Evolutionary conservation across 2,329 filamentous ascomycete genomes (phyloP), one percentile per base, ranked within the genome.

Genomic region (Massarina eburnea): DNA sequence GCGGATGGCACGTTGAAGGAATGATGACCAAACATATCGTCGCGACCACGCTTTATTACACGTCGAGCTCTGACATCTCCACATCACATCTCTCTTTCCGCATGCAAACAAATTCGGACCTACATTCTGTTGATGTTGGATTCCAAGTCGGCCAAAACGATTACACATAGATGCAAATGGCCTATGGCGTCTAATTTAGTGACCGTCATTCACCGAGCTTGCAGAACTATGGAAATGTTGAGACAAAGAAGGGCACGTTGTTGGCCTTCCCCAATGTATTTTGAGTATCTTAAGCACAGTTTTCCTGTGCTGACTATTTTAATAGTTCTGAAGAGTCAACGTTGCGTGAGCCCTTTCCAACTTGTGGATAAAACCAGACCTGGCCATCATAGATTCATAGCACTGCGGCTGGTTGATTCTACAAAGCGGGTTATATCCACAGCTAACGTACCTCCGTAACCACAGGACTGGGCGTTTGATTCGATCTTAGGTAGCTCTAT

Each of bases 31-130:
- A 87, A 64, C 80, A 79, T 50, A 84, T 88, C 34, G 77, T 76
- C 52, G 81, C 81, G 0, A 82, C 81, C 0, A 80, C 82, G 0
- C 69, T 86, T 20, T 83, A 82, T 64, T 83, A 83, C 60, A 81
- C 80, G 53, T 79, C 83, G 47, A 67, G 60, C 36, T 74, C 82
- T 0, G 87, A 88, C 61, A 76, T 85, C 43, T 78, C 77, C 1
- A 71, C 26, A 10, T 51, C 46, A 22, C 37, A 24, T 20, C 48
- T 58, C 8, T 50, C 49, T 1, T 58, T 58, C 26, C 54, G 50
- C 19, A 55, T 48, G 49, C 42, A 49, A 36, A 52, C 45, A 3
- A 18, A 24, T 5, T 24, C 34, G 21, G 24, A 52, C 29, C 15
- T 49, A n/a, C 27, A 38, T 1, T n/a, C n/a, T n/a, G n/a, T n/a